Evolutionary conservation across 108 stramenopile genomes (phyloP), one percentile per base, ranked within the genome.

Genomic region (Pseudonitzschia multiseries): DNA sequence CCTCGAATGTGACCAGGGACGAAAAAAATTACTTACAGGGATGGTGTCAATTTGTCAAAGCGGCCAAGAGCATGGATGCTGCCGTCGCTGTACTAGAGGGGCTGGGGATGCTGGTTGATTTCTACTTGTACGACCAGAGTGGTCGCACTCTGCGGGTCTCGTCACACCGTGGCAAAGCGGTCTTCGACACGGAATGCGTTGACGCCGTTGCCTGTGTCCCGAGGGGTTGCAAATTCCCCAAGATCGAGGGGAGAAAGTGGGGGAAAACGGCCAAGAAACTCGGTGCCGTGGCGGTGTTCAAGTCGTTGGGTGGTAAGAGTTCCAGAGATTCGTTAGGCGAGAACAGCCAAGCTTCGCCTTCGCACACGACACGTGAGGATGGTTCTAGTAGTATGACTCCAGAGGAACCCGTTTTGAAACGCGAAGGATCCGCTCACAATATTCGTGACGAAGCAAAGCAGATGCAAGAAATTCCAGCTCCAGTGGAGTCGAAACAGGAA

Each of bases 41-140:
- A 56, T 87, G 86, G 81, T 82, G 83, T 65, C 86, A 87, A 72
- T 87, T 83, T 62, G 51, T 84, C 59, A 80, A 81, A 53, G 81
- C 81, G 50, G 86, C 86, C 15, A 83, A 78, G 48, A 77, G 63
- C 61, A 79, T 82, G 79, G 66, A 80, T 41, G 86, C 74, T 0
- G 69, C 75, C 15, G 81, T 83, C 18, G 75, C 75, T 9, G 64
- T 67, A 26, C 76, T 73, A 59, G 54, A 69, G 13, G 61, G 70
- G n/a, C 75, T 75, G n/a, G 83, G 86, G 28, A 46, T 84, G 2
- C 80, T 82, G 8, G 74, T 83, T 0, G 86, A 87, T 42, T 71
- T 87, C 32, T 87, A 77, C 64, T 60, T 78, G 42, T 84, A 74
- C 68, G 69, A 46, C 10, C 74, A 72, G 13, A 74, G 80, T 71